A percentile compares a stretch with the other conserved stretches of the same genome.
phyloP scores from a whole-genome alignment of 768 basidiomycete genomes.

The Agrocybe praecox region DNA sequence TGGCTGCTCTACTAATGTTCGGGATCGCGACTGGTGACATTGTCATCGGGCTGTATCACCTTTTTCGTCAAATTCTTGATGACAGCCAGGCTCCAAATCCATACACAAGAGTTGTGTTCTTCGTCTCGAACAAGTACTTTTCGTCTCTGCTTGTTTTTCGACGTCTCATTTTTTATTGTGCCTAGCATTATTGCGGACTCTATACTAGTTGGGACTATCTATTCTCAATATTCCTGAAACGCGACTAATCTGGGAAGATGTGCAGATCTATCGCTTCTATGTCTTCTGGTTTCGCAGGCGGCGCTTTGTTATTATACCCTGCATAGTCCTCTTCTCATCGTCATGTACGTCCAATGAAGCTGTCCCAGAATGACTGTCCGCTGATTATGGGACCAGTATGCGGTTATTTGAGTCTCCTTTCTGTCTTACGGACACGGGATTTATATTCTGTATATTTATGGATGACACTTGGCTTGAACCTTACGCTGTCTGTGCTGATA shows the following conservation, averaged over 20 bases:
- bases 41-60: conserved; percentile 11
- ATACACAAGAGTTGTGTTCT: conserved; percentile 11
- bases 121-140: conserved; percentile 19
- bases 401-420: conserved; percentile 17
- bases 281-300: conserved; percentile 19
- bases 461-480: conserved; percentile 21
- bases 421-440: conserved; percentile 3
- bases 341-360: conserved; percentile 8
- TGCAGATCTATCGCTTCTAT: conserved; percentile 26
- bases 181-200: conserved; percentile 22
- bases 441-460: conserved; percentile 19
- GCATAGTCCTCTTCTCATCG: conserved; percentile 13
- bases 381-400: conserved; percentile 9
- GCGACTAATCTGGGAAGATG: conserved; percentile 2
- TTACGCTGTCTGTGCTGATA: conserved; percentile 19
- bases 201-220: conserved; percentile 14
- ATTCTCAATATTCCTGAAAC: not conserved
- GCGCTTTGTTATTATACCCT: conserved; percentile 15
- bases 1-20: conserved; percentile 12
- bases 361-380: not conserved
- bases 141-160: no score
- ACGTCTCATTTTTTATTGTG: not conserved
- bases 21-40: conserved; percentile 16
- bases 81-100: conserved; percentile 7
- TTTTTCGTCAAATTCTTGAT: conserved; percentile 13